Base-by-base conservation (phyloP, 164 flowering plant genomes). In the Liriodendron chinense region DNA sequence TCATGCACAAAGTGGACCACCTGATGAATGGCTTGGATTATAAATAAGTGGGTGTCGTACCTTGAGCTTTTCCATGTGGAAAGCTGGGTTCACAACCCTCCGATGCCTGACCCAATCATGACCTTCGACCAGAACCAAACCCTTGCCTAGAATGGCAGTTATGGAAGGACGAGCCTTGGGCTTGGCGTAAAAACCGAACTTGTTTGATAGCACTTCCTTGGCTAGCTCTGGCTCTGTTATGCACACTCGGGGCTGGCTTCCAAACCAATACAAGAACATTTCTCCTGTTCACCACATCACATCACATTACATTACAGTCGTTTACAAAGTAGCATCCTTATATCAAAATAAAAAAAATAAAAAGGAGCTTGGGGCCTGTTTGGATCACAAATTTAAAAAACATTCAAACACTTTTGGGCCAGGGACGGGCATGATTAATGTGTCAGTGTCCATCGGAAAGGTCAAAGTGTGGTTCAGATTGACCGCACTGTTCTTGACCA, bases 1-100 rank as follows among this genome's bases (percentile, higher is more conserved):
- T 34, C 43, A 34, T 34, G 43, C 5, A 0, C 43, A 5, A 34
- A 2, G 43, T 34, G 43, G 43, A 34, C 4, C 43, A 34, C 43
- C 43, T 34, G 4, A 34, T 34, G 43, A 34, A 34, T 5, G 0
- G 43, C 5, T 34, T 34, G 43, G 43, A 34, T 34, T 34, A 34
- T 4, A 34, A 34, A 22, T 21, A 64, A 12, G 24, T 21, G 10
- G 67, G 9, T 21, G 22, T 7, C 34, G 3, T 12, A 68, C 82
- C 84, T 84, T 81, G 74, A 84, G 79, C 72, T 77, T 84, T 72
- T 82, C 82, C 18, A 76, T 24, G 34, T 81, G 53, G 72, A 84
- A 84, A 53, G 84, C 84, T 20, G 86, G 82, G 56, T 50, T 81
- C 14, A 78, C 18, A 5, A 78, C 76, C 68, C 75, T 75, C 26